These are phyloP conservation scores for Globisporangium emineosum DNA, from an alignment of 352 stramenopile genomes.

Conservation along the genomic window DNA sequence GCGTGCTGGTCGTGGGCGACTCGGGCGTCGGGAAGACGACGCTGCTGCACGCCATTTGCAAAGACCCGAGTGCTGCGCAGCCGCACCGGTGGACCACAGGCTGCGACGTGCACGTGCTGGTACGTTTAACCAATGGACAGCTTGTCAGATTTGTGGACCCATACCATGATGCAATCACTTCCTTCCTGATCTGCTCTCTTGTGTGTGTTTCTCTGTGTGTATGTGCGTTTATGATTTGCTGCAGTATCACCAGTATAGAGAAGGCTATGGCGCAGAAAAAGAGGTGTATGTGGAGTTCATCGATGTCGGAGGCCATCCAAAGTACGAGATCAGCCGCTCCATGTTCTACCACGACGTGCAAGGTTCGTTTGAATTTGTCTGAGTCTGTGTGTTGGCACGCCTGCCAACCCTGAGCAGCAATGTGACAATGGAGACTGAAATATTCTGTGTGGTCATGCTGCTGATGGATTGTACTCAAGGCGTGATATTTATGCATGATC, in stretches of 20 bases:
- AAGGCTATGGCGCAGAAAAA: slow-evolving; percentile 32
- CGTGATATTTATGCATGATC: slow-evolving; percentile 79
- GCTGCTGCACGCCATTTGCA: slow-evolving; percentile 64
- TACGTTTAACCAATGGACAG: slow-evolving; percentile 16
- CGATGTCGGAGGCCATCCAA: slow-evolving; percentile 76
- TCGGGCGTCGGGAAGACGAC: slow-evolving; percentile 84
- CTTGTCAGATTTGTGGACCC: not conserved
- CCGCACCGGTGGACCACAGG: slow-evolving; percentile 71
- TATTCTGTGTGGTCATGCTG: not conserved
- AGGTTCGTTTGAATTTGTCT: slow-evolving; percentile 24
- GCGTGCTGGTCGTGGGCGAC: slow-evolving; percentile 81
- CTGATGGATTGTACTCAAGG: slow-evolving; percentile 16
- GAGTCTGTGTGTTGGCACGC: too few relatives aligned
- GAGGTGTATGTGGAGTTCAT: slow-evolving; percentile 82
- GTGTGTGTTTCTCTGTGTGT: not conserved
- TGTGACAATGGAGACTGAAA: not conserved
- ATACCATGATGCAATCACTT: not conserved
- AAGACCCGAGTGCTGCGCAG: slow-evolving; percentile 19
- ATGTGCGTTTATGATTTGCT: not conserved
- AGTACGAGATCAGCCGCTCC: slow-evolving; percentile 75
- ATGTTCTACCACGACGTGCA: slow-evolving; percentile 86
- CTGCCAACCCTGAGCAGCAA: not conserved
- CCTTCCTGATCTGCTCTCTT: not conserved
- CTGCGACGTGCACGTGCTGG: slow-evolving; percentile 77
- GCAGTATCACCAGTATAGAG: slow-evolving; percentile 33